A percentile compares a stretch with the other conserved stretches of the same genome.
Evolutionary conservation across 306 rosid genomes (phyloP).

Genomic region (Sicyos baderoa): DNA sequence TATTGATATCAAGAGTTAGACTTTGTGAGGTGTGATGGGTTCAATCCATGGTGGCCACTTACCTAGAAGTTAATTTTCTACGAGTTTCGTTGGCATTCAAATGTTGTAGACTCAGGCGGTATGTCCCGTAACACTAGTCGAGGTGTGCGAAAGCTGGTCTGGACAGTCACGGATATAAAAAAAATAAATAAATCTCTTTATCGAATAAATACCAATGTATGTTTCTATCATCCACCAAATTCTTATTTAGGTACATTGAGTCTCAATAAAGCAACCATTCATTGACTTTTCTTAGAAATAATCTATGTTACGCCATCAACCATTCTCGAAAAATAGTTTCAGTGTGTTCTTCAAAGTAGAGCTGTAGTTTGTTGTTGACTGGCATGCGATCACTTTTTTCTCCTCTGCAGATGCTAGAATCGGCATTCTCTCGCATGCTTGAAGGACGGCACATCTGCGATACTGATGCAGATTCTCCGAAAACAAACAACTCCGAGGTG

Average conservation of each 20-base stretch:
- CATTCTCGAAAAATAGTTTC: slow-evolving; percentile 4
- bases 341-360: too few relatives aligned
- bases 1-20: too few relatives aligned
- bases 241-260: background rate
- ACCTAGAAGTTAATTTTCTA: too few relatives aligned
- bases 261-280: background rate
- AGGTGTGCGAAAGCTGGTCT: too few relatives aligned
- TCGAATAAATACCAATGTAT: too few relatives aligned
- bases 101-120: too few relatives aligned
- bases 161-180: too few relatives aligned
- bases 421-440: slow-evolving; percentile 67
- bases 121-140: too few relatives aligned
- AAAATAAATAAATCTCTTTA: too few relatives aligned
- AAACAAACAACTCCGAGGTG: slow-evolving; percentile 36
- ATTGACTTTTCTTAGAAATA: background rate
- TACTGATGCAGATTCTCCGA: slow-evolving; percentile 34
- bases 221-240: background rate
- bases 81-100: too few relatives aligned
- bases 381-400: background rate
- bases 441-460: slow-evolving; percentile 67
- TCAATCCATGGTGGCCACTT: too few relatives aligned
- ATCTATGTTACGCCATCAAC: background rate
- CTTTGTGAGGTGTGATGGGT: too few relatives aligned
- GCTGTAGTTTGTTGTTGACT: background rate
- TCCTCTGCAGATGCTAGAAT: slow-evolving; percentile 62